Evolutionary conservation across 2,329 filamentous ascomycete genomes (phyloP).

Genomic region (Fusarium temperatum): DNA sequence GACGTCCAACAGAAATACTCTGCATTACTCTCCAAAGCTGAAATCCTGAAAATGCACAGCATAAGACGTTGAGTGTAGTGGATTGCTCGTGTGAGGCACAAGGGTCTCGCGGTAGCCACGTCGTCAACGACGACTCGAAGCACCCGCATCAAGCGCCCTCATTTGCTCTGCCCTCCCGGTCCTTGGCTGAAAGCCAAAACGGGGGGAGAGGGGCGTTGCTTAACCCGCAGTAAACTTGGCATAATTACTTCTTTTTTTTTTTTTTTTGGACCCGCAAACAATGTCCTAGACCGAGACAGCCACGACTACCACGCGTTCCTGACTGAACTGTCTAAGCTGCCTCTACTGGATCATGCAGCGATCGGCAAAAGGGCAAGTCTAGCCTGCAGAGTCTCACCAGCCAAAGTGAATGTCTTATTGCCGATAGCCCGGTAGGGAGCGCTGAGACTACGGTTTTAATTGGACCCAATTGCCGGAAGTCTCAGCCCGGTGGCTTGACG

Average conservation of each 20-base stretch:
- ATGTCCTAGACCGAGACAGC: not conserved
- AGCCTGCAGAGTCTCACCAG: not conserved
- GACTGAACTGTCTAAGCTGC: not conserved
- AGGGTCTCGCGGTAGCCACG: conserved; percentile 7
- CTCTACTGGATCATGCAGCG: not conserved
- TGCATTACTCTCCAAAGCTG: not conserved
- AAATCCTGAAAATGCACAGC: not conserved
- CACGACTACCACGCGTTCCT: conserved; percentile 1
- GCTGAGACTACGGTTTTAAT: not conserved
- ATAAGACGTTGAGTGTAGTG: not conserved
- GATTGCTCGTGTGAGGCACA: not conserved
- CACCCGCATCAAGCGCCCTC: not conserved
- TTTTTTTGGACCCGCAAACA: not conserved
- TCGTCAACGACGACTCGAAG: conserved; percentile 13
- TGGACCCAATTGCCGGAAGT: not conserved
- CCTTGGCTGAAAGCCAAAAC: not conserved
- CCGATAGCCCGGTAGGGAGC: conserved; percentile 1
- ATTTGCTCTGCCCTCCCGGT: not conserved
- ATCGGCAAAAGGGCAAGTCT: conserved; percentile 2
- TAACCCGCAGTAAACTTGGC: not conserved
- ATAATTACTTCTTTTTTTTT: not conserved
- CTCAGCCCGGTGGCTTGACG: not conserved
- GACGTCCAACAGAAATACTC: not conserved
- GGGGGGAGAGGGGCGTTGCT: not conserved
- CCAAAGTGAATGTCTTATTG: not conserved